Conservation (phyloP, 2,329 filamentous ascomycete species). For the Monosporascus sp. region DNA sequence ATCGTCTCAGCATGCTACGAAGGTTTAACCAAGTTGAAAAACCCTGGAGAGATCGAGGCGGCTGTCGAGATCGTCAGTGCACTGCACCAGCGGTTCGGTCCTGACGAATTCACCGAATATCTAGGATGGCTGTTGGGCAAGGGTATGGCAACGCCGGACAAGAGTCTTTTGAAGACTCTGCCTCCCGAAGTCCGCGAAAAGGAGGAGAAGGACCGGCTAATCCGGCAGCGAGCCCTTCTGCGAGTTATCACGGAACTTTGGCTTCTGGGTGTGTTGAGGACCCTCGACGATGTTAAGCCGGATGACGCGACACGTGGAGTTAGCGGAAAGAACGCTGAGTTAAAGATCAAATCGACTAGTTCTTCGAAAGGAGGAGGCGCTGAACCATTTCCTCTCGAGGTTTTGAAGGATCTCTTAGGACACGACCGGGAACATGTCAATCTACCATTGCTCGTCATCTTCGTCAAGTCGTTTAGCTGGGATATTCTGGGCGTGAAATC, state of each 20-base stretch:
- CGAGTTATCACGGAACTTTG: constrained; percentile 93
- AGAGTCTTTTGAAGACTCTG: constrained; percentile 72
- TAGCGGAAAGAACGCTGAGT: constrained; percentile 57
- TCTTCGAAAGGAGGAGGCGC: constrained; percentile 61
- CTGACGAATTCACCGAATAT: constrained; percentile 83
- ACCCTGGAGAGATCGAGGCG: constrained; percentile 83
- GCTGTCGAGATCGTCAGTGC: constrained; percentile 91
- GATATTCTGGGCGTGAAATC: constrained; percentile 82
- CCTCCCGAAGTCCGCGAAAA: constrained; percentile 80
- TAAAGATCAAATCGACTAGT: constrained; percentile 50
- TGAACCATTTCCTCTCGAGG: constrained; percentile 93
- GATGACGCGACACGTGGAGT: constrained; percentile 60
- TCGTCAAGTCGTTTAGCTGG: constrained; percentile 95
- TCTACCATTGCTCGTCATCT: constrained; percentile 84
- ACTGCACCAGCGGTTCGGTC: constrained; percentile 92
- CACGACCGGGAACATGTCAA: constrained; percentile 92
- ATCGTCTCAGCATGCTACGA: constrained; percentile 96
- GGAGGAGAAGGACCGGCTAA: constrained; percentile 90
- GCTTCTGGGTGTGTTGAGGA: constrained; percentile 84
- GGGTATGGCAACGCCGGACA: constrained; percentile 87
- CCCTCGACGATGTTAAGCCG: constrained; percentile 64
- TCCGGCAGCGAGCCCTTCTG: constrained; percentile 78
- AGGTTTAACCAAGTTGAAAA: constrained; percentile 86
- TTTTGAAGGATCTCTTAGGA: constrained; percentile 93
- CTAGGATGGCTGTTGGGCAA: constrained; percentile 90